These are phyloP conservation scores for Flaveria bidentis DNA, from an alignment of 129 eudicot species.

Conservation along the genomic window DNA sequence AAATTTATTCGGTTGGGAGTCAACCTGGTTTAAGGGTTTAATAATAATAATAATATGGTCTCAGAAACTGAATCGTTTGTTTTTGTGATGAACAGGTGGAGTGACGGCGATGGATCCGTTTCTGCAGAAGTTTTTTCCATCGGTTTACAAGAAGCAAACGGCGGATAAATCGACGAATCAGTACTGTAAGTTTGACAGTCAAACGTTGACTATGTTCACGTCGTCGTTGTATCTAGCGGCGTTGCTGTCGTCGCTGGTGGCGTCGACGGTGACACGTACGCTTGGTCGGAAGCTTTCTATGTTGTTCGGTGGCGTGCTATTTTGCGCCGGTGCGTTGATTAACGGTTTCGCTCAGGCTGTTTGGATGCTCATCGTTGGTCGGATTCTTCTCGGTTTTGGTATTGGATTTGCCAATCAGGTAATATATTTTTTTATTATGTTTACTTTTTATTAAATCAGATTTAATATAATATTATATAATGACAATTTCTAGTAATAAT, in stretches of 20 bases:
- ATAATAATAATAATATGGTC: too few species aligned
- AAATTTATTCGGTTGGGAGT: too few species aligned
- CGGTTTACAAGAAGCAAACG: constrained; percentile 56
- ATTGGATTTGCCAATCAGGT: constrained; percentile 98
- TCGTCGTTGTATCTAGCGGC: constrained; percentile 91
- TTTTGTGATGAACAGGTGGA: constrained; percentile 50
- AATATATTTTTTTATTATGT: neutral
- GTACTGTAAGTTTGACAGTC: constrained; percentile 79
- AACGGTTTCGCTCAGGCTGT: constrained; percentile 70
- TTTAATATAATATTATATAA: neutral
- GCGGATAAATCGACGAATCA: constrained; percentile 58
- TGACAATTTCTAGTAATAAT: neutral
- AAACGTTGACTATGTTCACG: constrained; percentile 75
- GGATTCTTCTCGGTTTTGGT: constrained; percentile 87
- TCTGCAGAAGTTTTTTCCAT: constrained; percentile 66
- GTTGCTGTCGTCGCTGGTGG: constrained; percentile 68
- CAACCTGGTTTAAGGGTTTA: too few species aligned
- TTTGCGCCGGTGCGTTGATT: constrained; percentile 78
- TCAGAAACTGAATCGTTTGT: too few species aligned
- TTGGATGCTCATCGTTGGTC: constrained; percentile 87
- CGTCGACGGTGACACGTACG: constrained; percentile 72
- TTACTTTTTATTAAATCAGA: neutral
- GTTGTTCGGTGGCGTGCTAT: constrained; percentile 71
- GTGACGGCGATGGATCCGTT: constrained; percentile 87
- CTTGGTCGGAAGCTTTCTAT: constrained; percentile 77